A percentile compares a stretch with the other conserved stretches of the same genome.
Conservation (phyloP, 352 stramenopile species). For the Aphanomyces euteiches region DNA sequence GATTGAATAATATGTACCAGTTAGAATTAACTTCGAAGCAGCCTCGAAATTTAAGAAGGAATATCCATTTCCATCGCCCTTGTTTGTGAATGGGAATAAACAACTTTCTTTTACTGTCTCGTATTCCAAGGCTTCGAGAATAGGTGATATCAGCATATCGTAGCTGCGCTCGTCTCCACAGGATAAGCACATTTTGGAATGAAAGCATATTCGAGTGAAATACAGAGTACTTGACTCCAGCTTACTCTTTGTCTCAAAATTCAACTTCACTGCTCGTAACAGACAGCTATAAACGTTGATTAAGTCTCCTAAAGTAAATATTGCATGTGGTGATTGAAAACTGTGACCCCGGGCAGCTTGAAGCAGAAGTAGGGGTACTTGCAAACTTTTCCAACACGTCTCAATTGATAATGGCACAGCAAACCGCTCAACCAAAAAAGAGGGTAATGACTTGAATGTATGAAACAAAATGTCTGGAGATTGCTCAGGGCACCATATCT, state of each 20-base stretch:
- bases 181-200: neutral
- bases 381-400: conserved; percentile 8
- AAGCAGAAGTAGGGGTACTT: conserved; percentile 17
- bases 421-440: conserved; percentile 9
- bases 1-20: neutral
- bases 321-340: conserved; percentile 9
- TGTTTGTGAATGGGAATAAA: conserved; percentile 43
- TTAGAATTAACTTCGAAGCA: conserved; percentile 43
- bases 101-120: conserved; percentile 3
- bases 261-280: neutral
- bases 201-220: neutral
- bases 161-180: neutral
- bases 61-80: conserved; percentile 44
- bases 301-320: conserved; percentile 23
- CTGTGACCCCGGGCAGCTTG: conserved; percentile 1
- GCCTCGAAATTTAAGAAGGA: conserved; percentile 35
- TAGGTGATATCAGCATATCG: neutral
- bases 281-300: conserved; percentile 14
- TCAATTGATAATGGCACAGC: neutral
- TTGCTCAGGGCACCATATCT: conserved; percentile 14
- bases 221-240: conserved; percentile 3
- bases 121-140: conserved; percentile 45
- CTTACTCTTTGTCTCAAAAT: conserved; percentile 12
- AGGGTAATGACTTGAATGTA: conserved; percentile 14
- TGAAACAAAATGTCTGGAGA: conserved; percentile 11